These are phyloP conservation scores for Orbilia oligospora DNA, from an alignment of 2,329 filamentous ascomycete species.

Conservation along the genomic window DNA sequence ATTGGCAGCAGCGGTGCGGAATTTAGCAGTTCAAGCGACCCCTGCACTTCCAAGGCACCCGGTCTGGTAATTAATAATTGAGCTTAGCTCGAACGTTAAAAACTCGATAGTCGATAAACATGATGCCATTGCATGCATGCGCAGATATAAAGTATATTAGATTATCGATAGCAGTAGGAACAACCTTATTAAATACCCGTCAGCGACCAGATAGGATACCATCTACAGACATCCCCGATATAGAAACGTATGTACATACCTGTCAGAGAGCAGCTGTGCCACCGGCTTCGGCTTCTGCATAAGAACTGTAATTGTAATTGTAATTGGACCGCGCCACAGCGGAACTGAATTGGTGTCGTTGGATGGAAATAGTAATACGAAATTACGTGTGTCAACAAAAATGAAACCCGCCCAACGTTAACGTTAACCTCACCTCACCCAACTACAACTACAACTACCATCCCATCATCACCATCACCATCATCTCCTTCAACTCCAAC, in stretches of 20 bases:
- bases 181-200: not conserved
- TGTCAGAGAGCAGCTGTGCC: not conserved
- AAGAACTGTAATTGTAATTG: not conserved
- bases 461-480: not conserved
- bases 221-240: not conserved
- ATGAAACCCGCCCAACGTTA: slow-evolving; percentile 27
- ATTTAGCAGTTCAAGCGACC: slow-evolving; percentile 49
- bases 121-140: slow-evolving; percentile 3
- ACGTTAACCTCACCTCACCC: slow-evolving; percentile 18
- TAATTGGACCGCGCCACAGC: not conserved
- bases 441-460: not conserved
- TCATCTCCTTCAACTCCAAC: slow-evolving; percentile 16
- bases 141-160: not conserved
- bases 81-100: slow-evolving; percentile 2
- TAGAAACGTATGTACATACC: too few relatives aligned
- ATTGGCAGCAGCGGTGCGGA: slow-evolving; percentile 36
- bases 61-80: not conserved
- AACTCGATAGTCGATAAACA: slow-evolving; percentile 26
- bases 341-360: not conserved
- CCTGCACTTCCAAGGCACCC: slow-evolving; percentile 51
- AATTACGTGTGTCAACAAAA: slow-evolving; percentile 31
- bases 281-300: not conserved
- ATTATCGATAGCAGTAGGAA: not conserved
- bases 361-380: slow-evolving; percentile 17
- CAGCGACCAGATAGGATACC: not conserved